Base-by-base conservation (phyloP, 768 basidiomycete genomes). In the Naganishia kalamii region DNA sequence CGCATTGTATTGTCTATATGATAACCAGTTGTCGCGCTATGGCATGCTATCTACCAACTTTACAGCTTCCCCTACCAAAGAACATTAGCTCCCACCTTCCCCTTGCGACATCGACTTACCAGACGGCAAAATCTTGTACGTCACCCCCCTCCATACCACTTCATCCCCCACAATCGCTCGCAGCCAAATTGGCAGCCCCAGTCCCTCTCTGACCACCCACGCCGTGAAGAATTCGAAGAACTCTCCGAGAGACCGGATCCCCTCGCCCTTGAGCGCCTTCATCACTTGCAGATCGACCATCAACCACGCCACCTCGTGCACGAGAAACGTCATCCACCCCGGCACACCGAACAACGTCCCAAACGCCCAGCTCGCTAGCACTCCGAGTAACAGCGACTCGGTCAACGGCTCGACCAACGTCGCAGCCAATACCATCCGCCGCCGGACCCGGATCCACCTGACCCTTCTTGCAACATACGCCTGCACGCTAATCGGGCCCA, bases 391-490 rank as follows among this genome's bases (percentile, higher is more conserved):
- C 43, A 96, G 77, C 47, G 85, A 86, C 79, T 99, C 96, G 19
- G 92, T 96, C 75, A 97, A 86, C 1, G 96, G 96, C 76, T 99
- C 96, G 21, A 89, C 70, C 60, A 97, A 62, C 0, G 92, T 97
- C 19, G 92, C 93, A 10, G 84, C 81, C 44, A 90, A 76, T 8
- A 90, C 88, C 92, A 98, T 98, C 72, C 86, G 86, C 77, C 93
- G 97, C 60, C 96, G 85, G 33, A 98, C 94, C 47, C 96, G 86
- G 72, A 99, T 91, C 96, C 96, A 99, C 2, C 96, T 87, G 21
- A 92, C 86, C 30, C 96, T 86, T 37, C 96, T 84, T 82, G 85
- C 85, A 65, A 97, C 81, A 78, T 96, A 99, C 72, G 88, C 91
- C 33, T 78, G 78, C 60, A 98, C 81, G 1, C 86, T 81, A 88